These are phyloP conservation scores for Protea cynaroides DNA, from an alignment of 164 flowering plant species.

Conservation along the genomic window DNA sequence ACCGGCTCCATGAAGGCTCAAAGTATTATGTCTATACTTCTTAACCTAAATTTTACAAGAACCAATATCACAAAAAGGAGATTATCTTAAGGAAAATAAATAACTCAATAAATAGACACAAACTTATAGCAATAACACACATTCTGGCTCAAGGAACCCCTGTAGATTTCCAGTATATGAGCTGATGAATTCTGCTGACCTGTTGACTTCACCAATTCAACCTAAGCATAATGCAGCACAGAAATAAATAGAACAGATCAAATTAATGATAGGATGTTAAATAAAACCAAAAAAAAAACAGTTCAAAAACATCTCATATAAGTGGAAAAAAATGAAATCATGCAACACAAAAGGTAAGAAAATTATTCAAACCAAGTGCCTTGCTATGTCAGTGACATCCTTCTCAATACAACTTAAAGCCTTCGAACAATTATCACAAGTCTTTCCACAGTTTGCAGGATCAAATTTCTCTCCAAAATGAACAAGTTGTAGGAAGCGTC, in stretches of 20 bases:
- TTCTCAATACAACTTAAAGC: constrained; percentile 50
- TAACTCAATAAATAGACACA: constrained; percentile 1
- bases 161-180: constrained; percentile 86
- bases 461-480: constrained; percentile 97
- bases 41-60: constrained; percentile 51
- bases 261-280: background rate
- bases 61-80: constrained; percentile 1
- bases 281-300: background rate
- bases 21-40: constrained; percentile 62
- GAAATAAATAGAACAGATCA: constrained; percentile 3
- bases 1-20: constrained; percentile 85
- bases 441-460: constrained; percentile 52
- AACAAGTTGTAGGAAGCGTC: constrained; percentile 80
- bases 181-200: constrained; percentile 73
- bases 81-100: background rate
- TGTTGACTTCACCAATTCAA: constrained; percentile 69
- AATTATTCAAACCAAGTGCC: constrained; percentile 60
- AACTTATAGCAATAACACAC: constrained; percentile 31
- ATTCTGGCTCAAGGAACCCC: constrained; percentile 81
- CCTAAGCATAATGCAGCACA: constrained; percentile 32
- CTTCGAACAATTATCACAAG: constrained; percentile 87
- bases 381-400: constrained; percentile 70
- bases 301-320: background rate
- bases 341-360: constrained; percentile 2
- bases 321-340: background rate